These are phyloP conservation scores for Penicillium sp. DNA, from an alignment of 2,329 filamentous ascomycete species.

Conservation along the genomic window DNA sequence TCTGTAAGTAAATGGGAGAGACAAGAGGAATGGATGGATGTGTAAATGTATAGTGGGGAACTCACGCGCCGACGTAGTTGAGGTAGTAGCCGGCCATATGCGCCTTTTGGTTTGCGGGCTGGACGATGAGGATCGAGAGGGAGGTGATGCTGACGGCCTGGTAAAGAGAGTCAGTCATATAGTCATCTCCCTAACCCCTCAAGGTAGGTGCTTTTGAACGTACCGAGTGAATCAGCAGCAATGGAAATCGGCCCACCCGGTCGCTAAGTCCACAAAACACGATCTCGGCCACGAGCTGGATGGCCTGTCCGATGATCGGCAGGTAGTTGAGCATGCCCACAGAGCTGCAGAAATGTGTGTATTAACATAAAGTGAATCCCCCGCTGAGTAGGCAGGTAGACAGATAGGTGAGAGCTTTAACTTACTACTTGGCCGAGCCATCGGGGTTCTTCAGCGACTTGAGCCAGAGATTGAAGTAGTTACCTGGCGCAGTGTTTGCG, in stretches of 20 bases:
- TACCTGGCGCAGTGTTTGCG: conserved; percentile 2
- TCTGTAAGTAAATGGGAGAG: neutral
- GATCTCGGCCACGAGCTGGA: conserved; percentile 13
- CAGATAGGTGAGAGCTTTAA: neutral
- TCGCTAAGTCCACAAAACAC: conserved; percentile 13
- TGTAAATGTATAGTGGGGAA: neutral
- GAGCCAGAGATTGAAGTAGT: conserved; percentile 15
- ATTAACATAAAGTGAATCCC: no score
- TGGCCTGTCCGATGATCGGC: conserved; percentile 10
- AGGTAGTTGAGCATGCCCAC: conserved; percentile 14
- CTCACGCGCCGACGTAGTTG: conserved; percentile 15
- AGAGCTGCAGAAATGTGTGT: neutral
- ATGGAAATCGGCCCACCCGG: neutral
- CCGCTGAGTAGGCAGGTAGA: no score
- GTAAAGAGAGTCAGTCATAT: neutral
- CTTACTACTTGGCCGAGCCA: neutral
- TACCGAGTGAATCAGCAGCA: neutral
- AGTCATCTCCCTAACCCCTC: no score
- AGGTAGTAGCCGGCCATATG: conserved; percentile 20
- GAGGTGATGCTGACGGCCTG: conserved; percentile 14
- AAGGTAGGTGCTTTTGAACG: neutral
- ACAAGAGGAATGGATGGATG: no score
- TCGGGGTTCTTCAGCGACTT: conserved; percentile 12
- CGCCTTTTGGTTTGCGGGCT: conserved; percentile 5
- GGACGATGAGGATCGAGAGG: conserved; percentile 8